Base-by-base conservation (phyloP, 78 protist species). In the Polysphondylium violaceum region DNA sequence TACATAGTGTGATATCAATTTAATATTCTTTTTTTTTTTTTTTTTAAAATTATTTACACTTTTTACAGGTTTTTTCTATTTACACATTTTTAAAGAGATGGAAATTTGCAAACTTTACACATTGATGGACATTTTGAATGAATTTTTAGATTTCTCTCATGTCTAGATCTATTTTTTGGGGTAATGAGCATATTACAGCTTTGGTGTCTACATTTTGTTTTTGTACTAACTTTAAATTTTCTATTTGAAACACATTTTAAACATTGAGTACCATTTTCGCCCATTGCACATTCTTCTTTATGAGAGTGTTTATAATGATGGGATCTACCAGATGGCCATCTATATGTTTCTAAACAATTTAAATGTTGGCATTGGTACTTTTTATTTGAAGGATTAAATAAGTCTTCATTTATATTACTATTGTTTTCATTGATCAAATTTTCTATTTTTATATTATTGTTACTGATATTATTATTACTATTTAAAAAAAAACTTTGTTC, bases 321-420 rank as follows among this genome's bases (percentile, higher is more conserved):
- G 7, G 72, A 64, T 36, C 72, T 64, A 36, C 72, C 72, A 12
- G 72, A 64, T 35, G 72, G 72, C 72, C 72, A 64, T 64, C 72
- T 64, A 64, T 64, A 64, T 21, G 38, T 47, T 36, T 64, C 72
- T 27, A 64, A 33, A 64, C 72, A 64, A 16, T 47, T 47, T 36
- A 64, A 36, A 64, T 64, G 72, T 64, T 64, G 72, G 33, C 72
- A 64, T 36, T 64, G 72, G 27, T 64, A 64, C 38, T 47, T 64
- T 64, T 64, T 47, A 36, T 64, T 64, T 36, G 29, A 36, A 36
- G 31, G 31, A 36, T 64, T 64, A 31, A 60, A 60, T 27, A 60
- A 7, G 53, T 47, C 31, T 3, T 3, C 29, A 29, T 29, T 59
- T 14, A 14, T 59, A 59, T 31, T 12, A 14, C 31, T 61, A 16